These are phyloP conservation scores for Camelina sativa DNA, from an alignment of 345 rosid species.

Conservation along the genomic window DNA sequence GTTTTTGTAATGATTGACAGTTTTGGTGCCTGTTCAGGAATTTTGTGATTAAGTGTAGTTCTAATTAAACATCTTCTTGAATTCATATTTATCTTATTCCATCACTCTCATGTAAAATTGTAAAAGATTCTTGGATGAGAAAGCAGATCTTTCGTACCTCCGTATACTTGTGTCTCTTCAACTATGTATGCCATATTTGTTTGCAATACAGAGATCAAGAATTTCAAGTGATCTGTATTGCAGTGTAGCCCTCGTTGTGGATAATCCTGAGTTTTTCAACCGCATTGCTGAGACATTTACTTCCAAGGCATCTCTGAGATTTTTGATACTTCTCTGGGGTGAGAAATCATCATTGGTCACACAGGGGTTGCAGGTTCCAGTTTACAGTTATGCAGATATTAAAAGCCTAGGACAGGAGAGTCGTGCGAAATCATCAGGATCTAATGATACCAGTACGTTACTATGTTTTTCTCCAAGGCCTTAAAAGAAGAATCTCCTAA, in stretches of 20 bases:
- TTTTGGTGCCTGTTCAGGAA: too few species aligned
- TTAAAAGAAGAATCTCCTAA: not conserved
- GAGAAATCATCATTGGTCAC: constrained; percentile 59
- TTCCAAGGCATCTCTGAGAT: constrained; percentile 62
- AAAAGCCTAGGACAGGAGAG: constrained; percentile 68
- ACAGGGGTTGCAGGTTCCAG: constrained; percentile 52
- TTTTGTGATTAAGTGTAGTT: not conserved
- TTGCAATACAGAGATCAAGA: constrained; percentile 29
- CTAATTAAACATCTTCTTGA: constrained; percentile 7
- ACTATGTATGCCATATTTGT: constrained; percentile 10
- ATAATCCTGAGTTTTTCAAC: constrained; percentile 86
- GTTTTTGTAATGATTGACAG: too few species aligned
- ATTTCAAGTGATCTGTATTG: constrained; percentile 41
- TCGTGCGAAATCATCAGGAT: constrained; percentile 46
- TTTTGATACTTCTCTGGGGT: constrained; percentile 90
- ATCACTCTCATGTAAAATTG: constrained; percentile 11
- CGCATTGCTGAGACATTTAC: constrained; percentile 63
- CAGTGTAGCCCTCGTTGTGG: constrained; percentile 95
- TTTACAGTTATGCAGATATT: constrained; percentile 68
- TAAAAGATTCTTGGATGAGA: constrained; percentile 2
- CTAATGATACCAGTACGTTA: constrained; percentile 62
- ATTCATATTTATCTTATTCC: constrained; percentile 15
- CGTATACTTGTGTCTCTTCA: constrained; percentile 6
- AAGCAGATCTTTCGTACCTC: not conserved
- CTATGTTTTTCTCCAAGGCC: constrained; percentile 38